phyloP scores from a whole-genome alignment of 2,329 filamentous ascomycete genomes.

The Parastagonospora nodorum region DNA sequence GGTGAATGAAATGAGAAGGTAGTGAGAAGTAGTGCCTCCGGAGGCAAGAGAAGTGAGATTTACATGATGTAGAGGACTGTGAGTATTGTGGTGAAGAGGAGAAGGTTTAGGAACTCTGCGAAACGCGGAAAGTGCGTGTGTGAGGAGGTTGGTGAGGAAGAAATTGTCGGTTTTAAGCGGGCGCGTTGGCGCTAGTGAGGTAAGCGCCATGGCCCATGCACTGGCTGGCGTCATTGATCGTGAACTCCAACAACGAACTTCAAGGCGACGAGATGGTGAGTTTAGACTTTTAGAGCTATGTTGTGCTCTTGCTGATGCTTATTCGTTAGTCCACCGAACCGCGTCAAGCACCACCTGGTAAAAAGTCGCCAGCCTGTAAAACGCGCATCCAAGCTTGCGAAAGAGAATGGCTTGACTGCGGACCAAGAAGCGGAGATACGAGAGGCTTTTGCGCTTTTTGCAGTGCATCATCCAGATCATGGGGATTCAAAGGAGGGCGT shows the following conservation, averaged over 20 bases:
- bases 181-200: slow-evolving; percentile 3
- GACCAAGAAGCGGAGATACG: slow-evolving; percentile 88
- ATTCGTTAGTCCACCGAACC: slow-evolving; percentile 34
- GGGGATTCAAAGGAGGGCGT: slow-evolving; percentile 67
- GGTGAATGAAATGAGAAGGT: neutral
- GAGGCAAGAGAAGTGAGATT: slow-evolving; percentile 1
- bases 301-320: neutral
- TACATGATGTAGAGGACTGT: neutral
- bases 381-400: slow-evolving; percentile 85
- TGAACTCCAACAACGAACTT: neutral
- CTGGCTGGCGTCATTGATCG: neutral
- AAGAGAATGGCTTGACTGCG: slow-evolving; percentile 83
- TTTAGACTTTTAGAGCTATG: neutral
- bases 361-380: slow-evolving; percentile 25
- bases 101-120: neutral
- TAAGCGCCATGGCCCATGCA: neutral
- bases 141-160: slow-evolving; percentile 1
- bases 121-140: neutral
- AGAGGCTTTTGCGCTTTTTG: slow-evolving; percentile 86
- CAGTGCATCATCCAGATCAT: slow-evolving; percentile 55
- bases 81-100: neutral
- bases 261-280: slow-evolving; percentile 23
- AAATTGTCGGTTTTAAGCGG: slow-evolving; percentile 7
- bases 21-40: slow-evolving; percentile 2
- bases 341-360: slow-evolving; percentile 30